Percentiles rank a stretch among this genome's conserved stretches.
These are phyloP conservation scores for Pseudonectria foliicola DNA, from an alignment of 2,329 filamentous ascomycete genomes.

Conservation along the genomic window DNA sequence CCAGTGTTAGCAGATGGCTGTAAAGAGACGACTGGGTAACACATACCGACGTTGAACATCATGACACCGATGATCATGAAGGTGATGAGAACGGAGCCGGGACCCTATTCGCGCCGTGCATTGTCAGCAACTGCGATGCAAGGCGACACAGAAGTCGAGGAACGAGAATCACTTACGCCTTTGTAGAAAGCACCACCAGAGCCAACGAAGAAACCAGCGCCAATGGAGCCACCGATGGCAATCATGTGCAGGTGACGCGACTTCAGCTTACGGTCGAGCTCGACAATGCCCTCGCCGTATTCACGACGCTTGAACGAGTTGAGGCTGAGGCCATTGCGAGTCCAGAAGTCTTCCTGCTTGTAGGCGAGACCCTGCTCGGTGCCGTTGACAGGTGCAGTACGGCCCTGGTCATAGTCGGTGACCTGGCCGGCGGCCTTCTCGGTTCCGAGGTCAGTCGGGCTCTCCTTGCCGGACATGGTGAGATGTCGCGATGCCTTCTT, in stretches of 20 bases:
- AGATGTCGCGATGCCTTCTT: too few species aligned
- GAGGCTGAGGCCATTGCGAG: constrained; percentile 20
- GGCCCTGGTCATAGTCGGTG: too few species aligned
- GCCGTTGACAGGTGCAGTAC: too few species aligned
- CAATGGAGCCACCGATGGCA: constrained; percentile 33
- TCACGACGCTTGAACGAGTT: constrained; percentile 17
- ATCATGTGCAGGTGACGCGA: constrained; percentile 23
- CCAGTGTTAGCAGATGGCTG: too few species aligned
- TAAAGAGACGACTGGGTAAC: neutral
- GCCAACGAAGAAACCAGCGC: constrained; percentile 56
- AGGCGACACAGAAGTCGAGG: too few species aligned
- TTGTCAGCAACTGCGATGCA: too few species aligned
- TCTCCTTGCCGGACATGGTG: too few species aligned
- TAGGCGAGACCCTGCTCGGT: too few species aligned
- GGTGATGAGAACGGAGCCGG: constrained; percentile 37
- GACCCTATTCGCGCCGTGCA: constrained; percentile 16
- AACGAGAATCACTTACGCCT: constrained; percentile 31
- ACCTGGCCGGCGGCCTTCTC: too few species aligned
- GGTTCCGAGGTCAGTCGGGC: too few species aligned
- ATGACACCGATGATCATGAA: constrained; percentile 52
- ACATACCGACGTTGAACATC: constrained; percentile 48
- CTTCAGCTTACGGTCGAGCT: constrained; percentile 20
- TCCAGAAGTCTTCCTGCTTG: constrained; percentile 13
- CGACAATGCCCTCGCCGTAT: constrained; percentile 12
- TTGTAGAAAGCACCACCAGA: constrained; percentile 42